Base-by-base conservation (phyloP, 371 early-diverging fungal genomes). In the Rhizopus delemar region DNA sequence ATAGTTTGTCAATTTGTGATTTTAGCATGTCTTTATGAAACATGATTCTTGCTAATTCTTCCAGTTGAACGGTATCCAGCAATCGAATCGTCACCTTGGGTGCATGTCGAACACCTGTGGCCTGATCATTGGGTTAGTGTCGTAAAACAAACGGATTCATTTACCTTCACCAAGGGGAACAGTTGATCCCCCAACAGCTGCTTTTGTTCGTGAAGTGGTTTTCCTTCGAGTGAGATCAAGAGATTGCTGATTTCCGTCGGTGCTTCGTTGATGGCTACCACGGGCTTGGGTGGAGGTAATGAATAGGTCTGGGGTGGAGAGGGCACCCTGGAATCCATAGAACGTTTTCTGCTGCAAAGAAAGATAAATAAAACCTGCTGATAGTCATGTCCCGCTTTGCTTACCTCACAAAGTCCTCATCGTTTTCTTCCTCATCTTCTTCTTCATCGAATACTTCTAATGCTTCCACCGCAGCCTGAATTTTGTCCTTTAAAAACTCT, bases 131-230 rank as follows among this genome's bases (percentile, higher is more conserved):
- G 15, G 41, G n/a, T 41, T n/a, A 34, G 22, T 9, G 33, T 51
- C 13, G 15, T 9, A 45, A 6, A 22, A 9, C 5, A 6, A 8
- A 5, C 22, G 3, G 53, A 43, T 43, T n/a, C 1, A 5, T 22
- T 62, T 73, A 75, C 78, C 73, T 80, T 80, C 5, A 80, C 77
- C 35, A 68, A 57, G 11, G 80, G 80, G 57, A 77, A 80, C 9
- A 80, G 56, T 31, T 62, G 53, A 51, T 77, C 80, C 36, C 80
- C 80, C 22, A 80, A 53, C 4, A 67, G 60, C 45, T 80, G 77
- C 46, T 80, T 80, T 53, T 73, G 56, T 56, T 77, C 72, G 41
- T 68, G 66, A 16, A 63, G 57, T 12, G 67, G 54, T 41, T 66
- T 65, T 33, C 71, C 74, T 39, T 71, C 67, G 41, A 78, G 56